These are phyloP conservation scores for Vaccinium corymbosum DNA, from an alignment of 148 eudicot genomes.

Conservation along the genomic window DNA sequence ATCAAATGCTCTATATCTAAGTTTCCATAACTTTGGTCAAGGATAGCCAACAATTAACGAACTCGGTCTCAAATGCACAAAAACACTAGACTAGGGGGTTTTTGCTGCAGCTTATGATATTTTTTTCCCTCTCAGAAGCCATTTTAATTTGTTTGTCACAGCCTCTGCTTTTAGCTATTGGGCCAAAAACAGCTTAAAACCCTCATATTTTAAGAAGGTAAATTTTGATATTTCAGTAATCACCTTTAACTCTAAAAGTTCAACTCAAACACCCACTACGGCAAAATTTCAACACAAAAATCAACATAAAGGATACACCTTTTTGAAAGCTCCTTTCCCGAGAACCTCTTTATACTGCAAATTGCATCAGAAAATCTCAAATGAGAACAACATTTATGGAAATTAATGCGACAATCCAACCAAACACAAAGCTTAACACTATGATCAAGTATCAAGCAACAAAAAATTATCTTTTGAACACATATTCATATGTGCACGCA, in stretches of 20 bases:
- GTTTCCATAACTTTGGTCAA: conserved; percentile 33
- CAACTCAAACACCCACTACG: neutral
- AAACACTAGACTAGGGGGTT: neutral
- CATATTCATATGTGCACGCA: neutral
- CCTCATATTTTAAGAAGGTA: neutral
- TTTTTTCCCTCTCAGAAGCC: neutral
- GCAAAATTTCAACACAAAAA: neutral
- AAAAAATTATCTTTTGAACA: neutral
- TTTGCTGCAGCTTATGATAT: neutral
- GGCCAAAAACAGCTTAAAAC: neutral
- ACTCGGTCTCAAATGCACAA: neutral
- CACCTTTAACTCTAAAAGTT: neutral
- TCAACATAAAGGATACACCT: conserved; percentile 75
- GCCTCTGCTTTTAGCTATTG: neutral
- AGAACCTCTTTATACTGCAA: conserved; percentile 79
- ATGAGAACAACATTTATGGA: conserved; percentile 12
- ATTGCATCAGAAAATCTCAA: conserved; percentile 18
- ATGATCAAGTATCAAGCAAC: neutral
- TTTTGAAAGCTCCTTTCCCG: conserved; percentile 97
- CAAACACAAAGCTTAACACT: neutral
- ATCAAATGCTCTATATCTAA: conserved; percentile 89
- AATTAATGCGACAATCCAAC: neutral
- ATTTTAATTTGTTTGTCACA: neutral
- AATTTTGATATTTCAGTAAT: neutral
- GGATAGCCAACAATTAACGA: conserved; percentile 15